A percentile compares a stretch with the other conserved stretches of the same genome.
Conservation (phyloP, 169 alveolate genomes). For the Ichthyophthirius multifiliis region DNA sequence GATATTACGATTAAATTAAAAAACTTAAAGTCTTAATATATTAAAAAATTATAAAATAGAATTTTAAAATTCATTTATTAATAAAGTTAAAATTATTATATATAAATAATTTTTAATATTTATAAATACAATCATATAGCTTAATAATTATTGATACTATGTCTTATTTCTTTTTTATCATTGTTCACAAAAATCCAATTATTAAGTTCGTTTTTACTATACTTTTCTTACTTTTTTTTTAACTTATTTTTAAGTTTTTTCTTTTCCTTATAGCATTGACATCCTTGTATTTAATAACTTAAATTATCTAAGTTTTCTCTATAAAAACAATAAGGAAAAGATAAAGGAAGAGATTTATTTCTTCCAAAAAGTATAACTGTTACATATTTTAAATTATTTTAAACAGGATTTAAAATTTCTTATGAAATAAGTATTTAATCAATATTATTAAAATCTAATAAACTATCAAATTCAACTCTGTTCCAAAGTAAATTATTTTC, state of each 20-base stretch:
- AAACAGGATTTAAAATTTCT: neutral
- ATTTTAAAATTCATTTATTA: too few relatives aligned
- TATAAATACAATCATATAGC: neutral
- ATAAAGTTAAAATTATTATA: too few relatives aligned
- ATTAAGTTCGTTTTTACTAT: neutral
- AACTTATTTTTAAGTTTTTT: neutral
- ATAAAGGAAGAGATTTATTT: neutral
- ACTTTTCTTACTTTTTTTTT: neutral
- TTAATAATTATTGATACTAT: neutral
- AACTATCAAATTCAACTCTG: neutral
- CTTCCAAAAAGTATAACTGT: neutral
- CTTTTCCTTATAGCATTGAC: neutral
- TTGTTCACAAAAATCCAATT: slow-evolving; percentile 2
- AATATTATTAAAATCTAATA: neutral
- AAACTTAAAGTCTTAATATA: too few relatives aligned
- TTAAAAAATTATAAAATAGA: too few relatives aligned
- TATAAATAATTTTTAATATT: too few relatives aligned
- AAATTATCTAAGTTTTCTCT: neutral
- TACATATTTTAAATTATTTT: neutral
- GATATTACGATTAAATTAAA: too few relatives aligned
- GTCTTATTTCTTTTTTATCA: neutral
- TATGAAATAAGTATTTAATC: neutral
- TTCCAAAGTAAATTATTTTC: neutral
- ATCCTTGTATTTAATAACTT: neutral
- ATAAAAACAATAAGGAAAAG: neutral